Base-by-base conservation (phyloP, 2,329 filamentous ascomycete genomes). In the Karstenula rhodostoma region DNA sequence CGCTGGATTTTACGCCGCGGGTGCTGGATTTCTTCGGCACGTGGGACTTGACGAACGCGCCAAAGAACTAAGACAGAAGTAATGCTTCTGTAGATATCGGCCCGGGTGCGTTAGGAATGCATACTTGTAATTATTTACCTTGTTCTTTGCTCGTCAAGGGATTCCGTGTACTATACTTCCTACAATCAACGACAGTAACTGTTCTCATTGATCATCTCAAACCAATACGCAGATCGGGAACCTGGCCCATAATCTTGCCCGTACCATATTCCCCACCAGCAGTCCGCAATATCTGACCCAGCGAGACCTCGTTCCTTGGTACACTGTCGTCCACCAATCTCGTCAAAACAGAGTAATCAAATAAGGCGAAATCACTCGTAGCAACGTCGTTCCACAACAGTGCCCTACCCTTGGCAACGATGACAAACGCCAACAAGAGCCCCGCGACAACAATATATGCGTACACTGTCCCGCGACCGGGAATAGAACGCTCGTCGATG, bases 391-490 rank as follows among this genome's bases (percentile, higher is more conserved):
- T 33, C 64, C 61, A 65, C 13, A 25, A 15, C 17, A 29, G 27
- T 4, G 60, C 58, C 9, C 54, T 40, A 8, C 9, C 17, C 46
- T 68, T 68, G 15, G 52, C 54, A 8, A 50, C 10, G 13, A 59
- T 6, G 2, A 68, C 54, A 52, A 65, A 63, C 0, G 57, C 17
- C 12, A 67, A 27, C 0, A 67, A 27, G 6, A 67, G 1, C 2
- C 59, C 58, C 2, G 59, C 66, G 12, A 62, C 60, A n/a, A 52
- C 52, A 2, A 57, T 58, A 64, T 67, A 67, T 23, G 54, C 62
- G 44, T 64, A 33, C 1, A 67, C 62, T 4, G 61, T 64, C 35
- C 42, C 56, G 35, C 40, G 37, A 3, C 51, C 56, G 4, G 66
- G 66, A 46, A 68, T 57, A n/a, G 66, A 47, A 3, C 64, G 64